Base-by-base conservation (phyloP, 2,329 filamentous ascomycete species). In the Colletotrichum truncatum region DNA sequence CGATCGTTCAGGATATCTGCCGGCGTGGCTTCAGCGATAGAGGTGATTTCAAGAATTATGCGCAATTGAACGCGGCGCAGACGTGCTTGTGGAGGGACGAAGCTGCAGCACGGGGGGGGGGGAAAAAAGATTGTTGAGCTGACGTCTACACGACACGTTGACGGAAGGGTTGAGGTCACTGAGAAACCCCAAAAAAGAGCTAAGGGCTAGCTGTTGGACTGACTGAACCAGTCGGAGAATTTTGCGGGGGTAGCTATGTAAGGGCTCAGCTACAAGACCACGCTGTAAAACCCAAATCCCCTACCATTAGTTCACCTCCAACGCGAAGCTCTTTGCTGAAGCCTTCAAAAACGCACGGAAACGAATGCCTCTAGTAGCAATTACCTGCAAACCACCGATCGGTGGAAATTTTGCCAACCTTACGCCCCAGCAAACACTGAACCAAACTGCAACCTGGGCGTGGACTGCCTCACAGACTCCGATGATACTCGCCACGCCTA, bases 151-250 rank as follows among this genome's bases (percentile, higher is more conserved):
- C 63, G 63, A 66, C 63, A 63, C 63, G 63, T 66, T 56, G 57
- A 63, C 43, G 49, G 58, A 66, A 66, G 57, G 58, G 63, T 63
- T 66, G 63, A 66, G 63, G 51, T 66, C 63, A 66, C 63, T 54
- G 18, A 49, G 58, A 63, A 57, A 66, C 63, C 63, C 63, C 63
- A 58, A 51, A 62, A 48, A 49, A 21, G 49, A 63, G 32, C 34
- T 21, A 34, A 52, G 43, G 58, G 57, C 38, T 14, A 3, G 25
- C 10, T 26, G 32, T 14, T 12, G n/a, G n/a, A n/a, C n/a, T n/a
- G 38, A 55, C 38, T 45, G 30, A 51, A 30, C 58, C 63, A 63
- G 28, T 66, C 63, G 63, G 63, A 55, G 59, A 63, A 51, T 63
- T 51, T 52, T 38, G 39, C 30, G 57, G 52, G 58, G 63, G 10